Conservation (phyloP, 2,329 filamentous ascomycete genomes). For the Botrytis paeoniae region DNA sequence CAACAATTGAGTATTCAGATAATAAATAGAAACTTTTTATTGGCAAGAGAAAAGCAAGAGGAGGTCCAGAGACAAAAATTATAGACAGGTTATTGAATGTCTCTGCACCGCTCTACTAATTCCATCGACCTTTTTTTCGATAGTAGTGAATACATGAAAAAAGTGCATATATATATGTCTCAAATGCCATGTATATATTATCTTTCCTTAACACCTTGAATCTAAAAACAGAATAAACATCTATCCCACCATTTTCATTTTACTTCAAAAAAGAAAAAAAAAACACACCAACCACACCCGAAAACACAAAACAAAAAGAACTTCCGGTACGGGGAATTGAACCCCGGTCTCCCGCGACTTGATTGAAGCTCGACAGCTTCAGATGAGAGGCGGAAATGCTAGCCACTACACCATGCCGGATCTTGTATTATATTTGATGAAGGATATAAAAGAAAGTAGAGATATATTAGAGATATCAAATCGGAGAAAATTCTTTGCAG, state of each 20-base stretch:
- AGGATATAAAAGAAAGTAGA: accelerated
- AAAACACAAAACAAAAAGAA: neutral
- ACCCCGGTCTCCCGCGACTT: neutral
- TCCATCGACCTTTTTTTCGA: too few relatives aligned
- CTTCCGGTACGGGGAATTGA: conserved; percentile 5
- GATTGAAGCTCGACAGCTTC: neutral
- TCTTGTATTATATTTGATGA: neutral
- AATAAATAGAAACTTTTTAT: too few relatives aligned
- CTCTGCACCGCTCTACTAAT: too few relatives aligned
- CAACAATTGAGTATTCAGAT: too few relatives aligned
- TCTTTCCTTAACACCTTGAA: neutral
- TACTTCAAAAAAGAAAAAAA: neutral
- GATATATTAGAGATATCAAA: neutral
- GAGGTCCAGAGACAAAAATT: too few relatives aligned
- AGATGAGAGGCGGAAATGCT: conserved; percentile 2
- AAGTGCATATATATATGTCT: neutral
- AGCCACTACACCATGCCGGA: conserved; percentile 8
- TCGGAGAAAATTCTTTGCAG: neutral
- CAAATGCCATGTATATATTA: neutral
- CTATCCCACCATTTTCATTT: neutral
- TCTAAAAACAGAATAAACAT: neutral
- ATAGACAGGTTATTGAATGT: too few relatives aligned
- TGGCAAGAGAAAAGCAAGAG: too few relatives aligned
- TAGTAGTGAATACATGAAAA: too few relatives aligned
- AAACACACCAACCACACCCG: too few relatives aligned